A percentile compares a stretch with the other conserved stretches of the same genome.
phyloP scores from a whole-genome alignment of 192 early-diverging fungal species.

The Dissophora ornata region DNA sequence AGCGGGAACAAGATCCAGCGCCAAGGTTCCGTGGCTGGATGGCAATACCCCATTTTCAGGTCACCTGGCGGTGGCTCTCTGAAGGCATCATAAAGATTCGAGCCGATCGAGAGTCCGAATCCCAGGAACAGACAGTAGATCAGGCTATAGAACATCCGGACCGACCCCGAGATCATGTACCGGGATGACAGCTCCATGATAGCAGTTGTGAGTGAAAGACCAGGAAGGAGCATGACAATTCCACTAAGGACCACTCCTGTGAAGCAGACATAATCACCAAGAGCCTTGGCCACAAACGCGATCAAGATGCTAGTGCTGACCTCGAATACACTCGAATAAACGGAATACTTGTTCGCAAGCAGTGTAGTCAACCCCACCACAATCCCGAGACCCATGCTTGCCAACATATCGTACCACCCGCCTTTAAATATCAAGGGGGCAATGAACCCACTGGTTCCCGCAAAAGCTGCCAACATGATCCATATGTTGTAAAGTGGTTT shows the following conservation, averaged over 20 bases:
- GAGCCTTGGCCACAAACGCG: conserved; percentile 69
- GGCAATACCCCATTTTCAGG: conserved; percentile 48
- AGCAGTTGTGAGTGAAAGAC: conserved; percentile 83
- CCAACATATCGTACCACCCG: conserved; percentile 70
- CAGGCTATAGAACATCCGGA: conserved; percentile 82
- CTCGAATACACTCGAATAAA: conserved; percentile 77
- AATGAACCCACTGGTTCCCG: conserved; percentile 64
- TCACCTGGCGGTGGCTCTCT: conserved; percentile 47
- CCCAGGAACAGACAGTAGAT: conserved; percentile 85
- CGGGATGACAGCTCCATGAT: conserved; percentile 90
- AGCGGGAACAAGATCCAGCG: conserved; percentile 49
- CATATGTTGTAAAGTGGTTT: conserved; percentile 71
- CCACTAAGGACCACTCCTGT: conserved; percentile 67
- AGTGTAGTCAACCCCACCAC: conserved; percentile 68
- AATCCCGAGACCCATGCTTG: conserved; percentile 46
- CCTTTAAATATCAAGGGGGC: conserved; percentile 78
- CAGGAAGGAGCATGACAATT: conserved; percentile 74
- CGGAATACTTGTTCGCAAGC: conserved; percentile 67
- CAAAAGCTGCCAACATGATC: conserved; percentile 58
- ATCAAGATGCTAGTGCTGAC: conserved; percentile 73
- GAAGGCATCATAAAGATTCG: conserved; percentile 52
- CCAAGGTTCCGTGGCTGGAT: conserved; percentile 48
- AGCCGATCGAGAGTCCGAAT: conserved; percentile 76
- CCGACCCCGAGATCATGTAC: conserved; percentile 88
- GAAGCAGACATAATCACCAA: conserved; percentile 74